Conservation (phyloP, 768 basidiomycete species). For the Boletales sp. region DNA sequence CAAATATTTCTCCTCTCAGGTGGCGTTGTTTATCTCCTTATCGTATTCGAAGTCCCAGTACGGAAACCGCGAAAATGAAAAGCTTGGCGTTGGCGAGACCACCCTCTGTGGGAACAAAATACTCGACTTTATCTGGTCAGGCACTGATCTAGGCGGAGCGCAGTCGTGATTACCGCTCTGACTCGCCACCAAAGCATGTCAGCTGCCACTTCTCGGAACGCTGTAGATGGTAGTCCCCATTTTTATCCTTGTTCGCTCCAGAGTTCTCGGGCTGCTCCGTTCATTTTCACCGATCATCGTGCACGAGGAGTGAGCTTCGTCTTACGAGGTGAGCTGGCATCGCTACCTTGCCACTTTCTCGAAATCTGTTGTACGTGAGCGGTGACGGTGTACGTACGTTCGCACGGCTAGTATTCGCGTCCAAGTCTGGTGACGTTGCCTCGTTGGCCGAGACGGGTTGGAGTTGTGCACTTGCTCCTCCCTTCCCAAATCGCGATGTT, state of each 20-base stretch:
- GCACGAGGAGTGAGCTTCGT: constrained; percentile 8
- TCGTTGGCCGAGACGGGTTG: not conserved
- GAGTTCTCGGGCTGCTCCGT: constrained; percentile 16
- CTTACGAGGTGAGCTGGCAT: constrained; percentile 18
- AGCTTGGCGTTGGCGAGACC: constrained; percentile 10
- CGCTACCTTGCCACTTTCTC: constrained; percentile 6
- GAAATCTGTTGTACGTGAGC: constrained; percentile 2
- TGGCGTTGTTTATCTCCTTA: constrained; percentile 13
- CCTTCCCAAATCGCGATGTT: not conserved
- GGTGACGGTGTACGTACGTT: not conserved
- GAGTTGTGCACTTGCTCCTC: no score
- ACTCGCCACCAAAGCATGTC: constrained; percentile 24
- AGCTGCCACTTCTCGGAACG: constrained; percentile 16
- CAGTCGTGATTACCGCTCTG: constrained; percentile 21
- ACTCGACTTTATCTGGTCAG: constrained; percentile 26
- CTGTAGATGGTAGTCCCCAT: constrained; percentile 6
- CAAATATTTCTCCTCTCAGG: constrained; percentile 4
- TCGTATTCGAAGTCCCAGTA: constrained; percentile 11
- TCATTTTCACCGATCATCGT: constrained; percentile 23
- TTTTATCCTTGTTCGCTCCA: constrained; percentile 25
- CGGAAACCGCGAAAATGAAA: constrained; percentile 24
- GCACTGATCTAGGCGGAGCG: constrained; percentile 25
- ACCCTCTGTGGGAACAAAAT: constrained; percentile 17
- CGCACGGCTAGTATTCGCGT: constrained; percentile 3
- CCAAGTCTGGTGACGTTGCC: not conserved